Evolutionary conservation across 495 filamentous ascomycete species (phyloP), one percentile per base, ranked within the genome.

Genomic region (Aspergillus taichungensis): DNA sequence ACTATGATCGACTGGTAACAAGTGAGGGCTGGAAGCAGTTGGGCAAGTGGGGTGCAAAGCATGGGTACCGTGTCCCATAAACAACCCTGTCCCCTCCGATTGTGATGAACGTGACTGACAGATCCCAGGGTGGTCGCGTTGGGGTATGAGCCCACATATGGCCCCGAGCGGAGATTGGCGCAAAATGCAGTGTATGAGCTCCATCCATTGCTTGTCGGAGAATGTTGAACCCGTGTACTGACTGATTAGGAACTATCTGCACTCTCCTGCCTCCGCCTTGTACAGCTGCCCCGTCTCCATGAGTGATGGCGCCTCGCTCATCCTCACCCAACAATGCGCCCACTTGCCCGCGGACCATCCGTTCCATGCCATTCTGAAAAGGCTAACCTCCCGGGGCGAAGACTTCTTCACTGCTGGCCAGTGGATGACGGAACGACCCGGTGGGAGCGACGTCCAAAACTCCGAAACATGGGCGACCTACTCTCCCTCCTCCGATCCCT

Each of bases 361-460:
- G 64, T 87, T 56, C 56, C 73, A 47, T 51, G 62, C 29, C 66
- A 78, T 37, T 68, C 76, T 57, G 24, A 50, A 67, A 9, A 63
- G 64, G 10, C 55, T 85, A 8, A 76, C 69, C 24, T 78, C 77
- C 5, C 70, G 79, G 6, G 46, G 40, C 3, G 73, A 84, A 45
- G 70, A 80, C 3, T 72, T 76, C 11, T 88, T 84, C 85, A 88
- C 84, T 5, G 80, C 75, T 29, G 85, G 86, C 0, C 85, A 90
- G 56, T 91, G 86, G 86, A 90, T 90, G 86, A 89, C 86, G 0
- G 85, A 89, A 52, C 74, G 85, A n/a, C 63, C 73, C 0, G 85
- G 84, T 6, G 85, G 85, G 2, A 84, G 79, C 48, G 85, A 91
- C 49, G 81, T 88, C 3, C 77, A 78, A 6, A 75, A 70, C 37